These are phyloP conservation scores for Agastache rugosa DNA, from an alignment of 257 asterid species.

Conservation along the genomic window DNA sequence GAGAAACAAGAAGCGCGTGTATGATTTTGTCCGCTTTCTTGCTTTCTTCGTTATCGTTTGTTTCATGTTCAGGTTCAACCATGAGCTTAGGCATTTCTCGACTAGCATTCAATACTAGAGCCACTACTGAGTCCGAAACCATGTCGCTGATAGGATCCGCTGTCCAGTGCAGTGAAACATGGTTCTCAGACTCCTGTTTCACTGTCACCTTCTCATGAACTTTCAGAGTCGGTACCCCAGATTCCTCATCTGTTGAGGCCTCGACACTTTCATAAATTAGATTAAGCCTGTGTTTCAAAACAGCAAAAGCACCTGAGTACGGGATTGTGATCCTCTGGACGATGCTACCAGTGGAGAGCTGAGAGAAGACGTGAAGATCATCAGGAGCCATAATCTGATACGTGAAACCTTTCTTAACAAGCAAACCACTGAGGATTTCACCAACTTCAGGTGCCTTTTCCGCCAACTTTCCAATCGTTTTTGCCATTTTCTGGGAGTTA, in stretches of 20 bases:
- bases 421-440: constrained; percentile 83
- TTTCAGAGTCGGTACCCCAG: constrained; percentile 66
- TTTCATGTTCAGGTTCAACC: constrained; percentile 58
- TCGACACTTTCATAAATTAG: constrained; percentile 91
- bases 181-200: constrained; percentile 87
- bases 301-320: constrained; percentile 94
- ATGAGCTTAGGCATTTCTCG: constrained; percentile 62
- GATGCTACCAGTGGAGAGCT: constrained; percentile 84
- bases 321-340: constrained; percentile 91
- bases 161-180: constrained; percentile 87
- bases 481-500: constrained; percentile 92
- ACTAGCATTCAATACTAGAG: constrained; percentile 81
- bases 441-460: constrained; percentile 76
- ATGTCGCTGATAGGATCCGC: constrained; percentile 96
- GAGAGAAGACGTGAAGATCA: constrained; percentile 91
- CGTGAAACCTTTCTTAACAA: constrained; percentile 93
- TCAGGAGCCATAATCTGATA: constrained; percentile 97
- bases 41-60: constrained; percentile 56
- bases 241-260: constrained; percentile 75
- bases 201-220: constrained; percentile 83
- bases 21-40: constrained; percentile 79
- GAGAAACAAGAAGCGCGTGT: constrained; percentile 80
- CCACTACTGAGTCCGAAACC: constrained; percentile 93
- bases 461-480: constrained; percentile 83
- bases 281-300: constrained; percentile 82